Evolutionary conservation across 2,329 filamentous ascomycete species (phyloP), one percentile per base, ranked within the genome.

Genomic region (Camillea tinctor): DNA sequence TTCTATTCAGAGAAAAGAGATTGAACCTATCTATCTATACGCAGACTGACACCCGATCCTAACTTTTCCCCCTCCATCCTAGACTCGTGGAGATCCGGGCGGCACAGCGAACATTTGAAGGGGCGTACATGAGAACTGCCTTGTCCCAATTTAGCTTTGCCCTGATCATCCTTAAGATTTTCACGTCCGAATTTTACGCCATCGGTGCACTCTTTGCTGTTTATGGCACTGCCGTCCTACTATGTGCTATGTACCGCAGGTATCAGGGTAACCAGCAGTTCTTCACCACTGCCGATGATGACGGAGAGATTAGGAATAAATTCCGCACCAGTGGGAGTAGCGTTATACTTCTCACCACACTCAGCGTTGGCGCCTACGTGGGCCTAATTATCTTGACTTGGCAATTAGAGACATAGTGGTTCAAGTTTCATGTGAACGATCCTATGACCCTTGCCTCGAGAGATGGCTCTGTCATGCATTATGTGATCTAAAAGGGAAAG

Each of bases 191-290:
- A 73, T 98, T 99, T 80, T 98, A 98, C 77, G 88, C 90, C 67
- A 97, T 97, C 64, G 95, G 95, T n/a, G 95, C 95, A 6, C 82
- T 99, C 30, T 97, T 97, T 73, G 93, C 95, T 50, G 88, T 92
- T 54, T 98, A 98, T 72, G 95, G 94, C 13, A 88, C 89, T 3
- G 91, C 92, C 6, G 85, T 99, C 53, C 80, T 98, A 72, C 81
- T 91, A 23, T 92, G 96, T 61, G 90, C 92, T 68, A 80, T 92
- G 57, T 96, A 96, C 76, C 85, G 95, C 60, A 87, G 95, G 57
- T 91, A 93, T 72, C 91, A 97, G 76, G 93, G 95, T 59, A 97
- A 98, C 72, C 86, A 88, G 65, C 94, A 98, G 76, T 98, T 99
- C 79, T 98, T 98, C 76, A 85, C 82, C 62, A 81, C 83, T 59